These are phyloP conservation scores for Aspergillus melleus DNA, from an alignment of 2,329 filamentous ascomycete species.

Conservation along the genomic window DNA sequence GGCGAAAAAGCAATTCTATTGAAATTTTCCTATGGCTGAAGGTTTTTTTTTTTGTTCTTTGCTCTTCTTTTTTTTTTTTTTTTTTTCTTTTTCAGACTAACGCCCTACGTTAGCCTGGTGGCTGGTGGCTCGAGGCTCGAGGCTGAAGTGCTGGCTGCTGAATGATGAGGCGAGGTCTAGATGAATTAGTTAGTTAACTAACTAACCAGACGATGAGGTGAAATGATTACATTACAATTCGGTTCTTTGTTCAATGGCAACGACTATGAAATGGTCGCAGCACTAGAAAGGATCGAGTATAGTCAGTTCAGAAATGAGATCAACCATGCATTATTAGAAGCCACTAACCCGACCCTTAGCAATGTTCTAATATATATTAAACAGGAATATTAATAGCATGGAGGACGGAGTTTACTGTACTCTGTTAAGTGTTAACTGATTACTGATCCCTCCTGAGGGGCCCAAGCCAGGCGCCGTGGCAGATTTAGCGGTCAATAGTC, in stretches of 20 bases:
- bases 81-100: neutral
- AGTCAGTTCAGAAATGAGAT: conserved; percentile 8
- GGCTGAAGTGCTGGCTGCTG: neutral
- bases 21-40: neutral
- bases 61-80: too few species aligned
- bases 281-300: conserved; percentile 2
- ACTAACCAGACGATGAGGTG: too few species aligned
- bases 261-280: neutral
- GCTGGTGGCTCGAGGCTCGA: too few species aligned
- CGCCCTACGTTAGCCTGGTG: neutral
- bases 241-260: neutral
- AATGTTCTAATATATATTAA: neutral
- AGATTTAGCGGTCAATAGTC: conserved; percentile 10
- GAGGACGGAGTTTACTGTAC: neutral
- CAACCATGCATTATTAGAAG: conserved; percentile 13
- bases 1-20: neutral
- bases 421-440: too few species aligned
- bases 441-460: neutral
- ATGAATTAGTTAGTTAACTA: too few species aligned
- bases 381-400: neutral
- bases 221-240: neutral
- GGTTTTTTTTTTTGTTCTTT: neutral
- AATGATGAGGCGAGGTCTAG: neutral
- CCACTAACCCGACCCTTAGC: conserved; percentile 3
- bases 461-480: conserved; percentile 7